Conservation (phyloP, 129 eudicot species). For the Flaveria linearis region DNA sequence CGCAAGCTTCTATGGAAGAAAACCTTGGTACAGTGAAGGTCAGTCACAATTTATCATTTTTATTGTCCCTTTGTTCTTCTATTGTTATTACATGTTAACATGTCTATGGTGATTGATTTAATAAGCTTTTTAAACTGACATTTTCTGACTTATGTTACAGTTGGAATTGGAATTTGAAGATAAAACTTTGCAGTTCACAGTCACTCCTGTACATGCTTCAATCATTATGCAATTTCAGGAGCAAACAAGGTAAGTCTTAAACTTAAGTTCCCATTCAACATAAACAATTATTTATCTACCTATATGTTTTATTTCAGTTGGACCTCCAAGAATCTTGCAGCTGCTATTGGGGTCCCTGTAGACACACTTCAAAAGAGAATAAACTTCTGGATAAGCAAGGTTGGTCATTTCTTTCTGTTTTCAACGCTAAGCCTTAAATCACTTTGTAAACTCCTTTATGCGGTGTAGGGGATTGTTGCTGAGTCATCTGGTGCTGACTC, state of each 20-base stretch:
- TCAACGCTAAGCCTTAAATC: background rate
- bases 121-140: background rate
- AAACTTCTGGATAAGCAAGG: conserved; percentile 96
- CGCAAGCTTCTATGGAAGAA: conserved; percentile 96
- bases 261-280: background rate
- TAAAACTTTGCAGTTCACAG: conserved; percentile 72
- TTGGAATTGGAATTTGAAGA: conserved; percentile 93
- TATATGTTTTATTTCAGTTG: conserved; percentile 56
- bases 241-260: conserved; percentile 54
- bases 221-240: conserved; percentile 90
- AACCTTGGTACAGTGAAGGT: conserved; percentile 98
- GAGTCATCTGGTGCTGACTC: conserved; percentile 61
- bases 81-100: conserved; percentile 1
- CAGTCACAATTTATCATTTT: conserved; percentile 16
- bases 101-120: background rate
- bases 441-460: conserved; percentile 17
- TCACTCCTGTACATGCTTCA: conserved; percentile 87
- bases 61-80: background rate
- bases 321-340: conserved; percentile 82
- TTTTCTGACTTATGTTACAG: conserved; percentile 34
- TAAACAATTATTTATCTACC: background rate
- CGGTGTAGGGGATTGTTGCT: conserved; percentile 70
- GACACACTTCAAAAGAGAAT: conserved; percentile 79
- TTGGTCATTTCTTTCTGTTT: conserved; percentile 15
- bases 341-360: conserved; percentile 81